Conservation (phyloP, 371 early-diverging fungal species). For the Mortierella sp. region DNA sequence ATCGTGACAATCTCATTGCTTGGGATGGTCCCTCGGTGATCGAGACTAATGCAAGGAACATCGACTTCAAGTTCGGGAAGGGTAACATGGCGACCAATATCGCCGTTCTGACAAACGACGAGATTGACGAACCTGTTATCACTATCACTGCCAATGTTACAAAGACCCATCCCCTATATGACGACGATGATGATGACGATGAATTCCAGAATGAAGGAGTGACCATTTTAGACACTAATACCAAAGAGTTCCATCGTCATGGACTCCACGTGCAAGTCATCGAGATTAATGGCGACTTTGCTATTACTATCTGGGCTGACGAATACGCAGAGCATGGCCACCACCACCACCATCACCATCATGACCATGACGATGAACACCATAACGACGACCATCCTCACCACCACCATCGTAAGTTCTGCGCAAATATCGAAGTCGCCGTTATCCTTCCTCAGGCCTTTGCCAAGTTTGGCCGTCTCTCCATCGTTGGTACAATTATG, state of each 20-base stretch:
- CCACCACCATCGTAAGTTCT: slow-evolving; percentile 12
- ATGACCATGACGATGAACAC: neutral
- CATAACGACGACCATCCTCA: neutral
- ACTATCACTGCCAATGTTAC: slow-evolving; percentile 6
- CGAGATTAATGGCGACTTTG: slow-evolving; percentile 2
- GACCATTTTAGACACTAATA: neutral
- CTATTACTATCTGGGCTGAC: slow-evolving; percentile 9
- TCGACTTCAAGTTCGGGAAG: slow-evolving; percentile 13
- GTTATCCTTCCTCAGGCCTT: slow-evolving; percentile 16
- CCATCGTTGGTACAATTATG: slow-evolving; percentile 5
- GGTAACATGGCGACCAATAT: slow-evolving; percentile 10
- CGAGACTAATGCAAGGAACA: slow-evolving; percentile 5
- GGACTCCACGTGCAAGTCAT: slow-evolving; percentile 7
- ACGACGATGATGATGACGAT: neutral
- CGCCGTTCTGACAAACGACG: neutral
- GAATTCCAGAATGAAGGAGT: neutral
- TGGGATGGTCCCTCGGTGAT: slow-evolving; percentile 14
- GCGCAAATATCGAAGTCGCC: slow-evolving; percentile 12
- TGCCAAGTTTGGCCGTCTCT: slow-evolving; percentile 13
- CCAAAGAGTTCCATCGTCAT: slow-evolving; percentile 6
- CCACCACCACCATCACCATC: neutral
- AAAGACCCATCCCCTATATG: neutral
- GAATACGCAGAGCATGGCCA: neutral
- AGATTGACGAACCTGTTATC: neutral
- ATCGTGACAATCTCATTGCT: slow-evolving; percentile 3